Conservation (phyloP, 768 basidiomycete genomes). For the Boletus sp. region DNA sequence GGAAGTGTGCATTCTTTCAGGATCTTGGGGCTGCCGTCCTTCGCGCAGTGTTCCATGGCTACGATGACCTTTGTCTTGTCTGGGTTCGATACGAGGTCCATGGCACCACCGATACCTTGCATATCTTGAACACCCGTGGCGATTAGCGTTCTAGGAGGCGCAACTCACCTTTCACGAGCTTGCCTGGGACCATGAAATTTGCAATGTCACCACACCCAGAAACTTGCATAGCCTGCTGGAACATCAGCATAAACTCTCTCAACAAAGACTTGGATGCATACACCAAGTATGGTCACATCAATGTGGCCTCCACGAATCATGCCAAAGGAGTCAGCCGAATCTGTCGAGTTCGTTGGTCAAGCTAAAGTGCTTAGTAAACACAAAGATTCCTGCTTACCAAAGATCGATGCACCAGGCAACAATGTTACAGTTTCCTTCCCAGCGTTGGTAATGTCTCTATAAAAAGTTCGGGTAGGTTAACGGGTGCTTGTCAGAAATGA, state of each 20-base stretch:
- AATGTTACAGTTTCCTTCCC: constrained; percentile 93
- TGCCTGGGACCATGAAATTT: constrained; percentile 96
- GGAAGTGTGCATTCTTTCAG: constrained; percentile 76
- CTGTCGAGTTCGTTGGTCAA: constrained; percentile 22
- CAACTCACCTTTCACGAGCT: constrained; percentile 70
- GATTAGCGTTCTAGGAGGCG: constrained; percentile 1
- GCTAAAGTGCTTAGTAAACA: constrained; percentile 20
- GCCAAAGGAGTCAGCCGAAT: constrained; percentile 87
- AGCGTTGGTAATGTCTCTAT: constrained; percentile 84
- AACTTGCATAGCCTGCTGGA: constrained; percentile 83
- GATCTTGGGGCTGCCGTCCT: constrained; percentile 85
- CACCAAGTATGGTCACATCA: constrained; percentile 88
- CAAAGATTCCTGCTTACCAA: constrained; percentile 67
- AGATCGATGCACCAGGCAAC: constrained; percentile 83
- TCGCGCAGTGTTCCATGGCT: constrained; percentile 85
- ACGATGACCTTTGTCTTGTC: constrained; percentile 89
- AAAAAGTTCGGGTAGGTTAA: constrained; percentile 36
- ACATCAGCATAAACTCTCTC: not conserved
- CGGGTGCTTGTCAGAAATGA: not conserved
- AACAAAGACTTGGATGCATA: constrained; percentile 49
- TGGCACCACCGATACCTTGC: constrained; percentile 87
- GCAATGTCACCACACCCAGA: constrained; percentile 87
- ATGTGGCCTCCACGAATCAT: constrained; percentile 97
- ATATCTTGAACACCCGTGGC: constrained; percentile 33
- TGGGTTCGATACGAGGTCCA: constrained; percentile 93